phyloP scores from a whole-genome alignment of 495 filamentous ascomycete genomes.

The Parathielavia hyrcaniae region DNA sequence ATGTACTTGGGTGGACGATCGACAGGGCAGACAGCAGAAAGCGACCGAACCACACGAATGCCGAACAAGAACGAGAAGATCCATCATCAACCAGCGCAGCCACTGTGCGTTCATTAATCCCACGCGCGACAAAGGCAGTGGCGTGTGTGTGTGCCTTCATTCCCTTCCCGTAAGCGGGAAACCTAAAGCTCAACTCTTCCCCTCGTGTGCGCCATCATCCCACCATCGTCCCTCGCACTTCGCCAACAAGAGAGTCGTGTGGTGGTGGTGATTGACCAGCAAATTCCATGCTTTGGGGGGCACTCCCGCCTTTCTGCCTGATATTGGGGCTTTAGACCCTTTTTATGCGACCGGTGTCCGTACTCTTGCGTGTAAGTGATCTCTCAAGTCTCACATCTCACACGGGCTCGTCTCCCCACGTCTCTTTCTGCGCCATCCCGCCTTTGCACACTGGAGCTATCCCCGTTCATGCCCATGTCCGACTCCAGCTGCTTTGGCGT shows the following conservation, averaged over 20 bases:
- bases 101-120: not conserved
- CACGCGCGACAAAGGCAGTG: not conserved
- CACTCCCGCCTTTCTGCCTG: slow-evolving; percentile 9
- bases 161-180: not conserved
- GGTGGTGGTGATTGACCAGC: slow-evolving; percentile 12
- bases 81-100: not conserved
- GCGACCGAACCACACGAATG: not conserved
- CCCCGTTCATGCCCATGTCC: not conserved
- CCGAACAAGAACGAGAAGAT: not conserved
- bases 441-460: not conserved
- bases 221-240: not conserved
- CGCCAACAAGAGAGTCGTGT: slow-evolving; percentile 4
- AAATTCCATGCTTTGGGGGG: not conserved
- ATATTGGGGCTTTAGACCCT: slow-evolving; percentile 9
- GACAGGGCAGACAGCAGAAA: slow-evolving; percentile 1
- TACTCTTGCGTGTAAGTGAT: slow-evolving; percentile 25
- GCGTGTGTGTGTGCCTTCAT: slow-evolving; percentile 8
- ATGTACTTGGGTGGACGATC: not conserved
- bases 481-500: not conserved
- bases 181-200: slow-evolving; percentile 1
- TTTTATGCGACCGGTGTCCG: slow-evolving; percentile 27
- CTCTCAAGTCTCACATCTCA: slow-evolving; percentile 11
- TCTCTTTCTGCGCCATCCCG: not conserved
- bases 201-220: slow-evolving; percentile 5
- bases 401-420: not conserved